phyloP scores from a whole-genome alignment of 371 early-diverging fungal species.

The Fennellomyces sp. region DNA sequence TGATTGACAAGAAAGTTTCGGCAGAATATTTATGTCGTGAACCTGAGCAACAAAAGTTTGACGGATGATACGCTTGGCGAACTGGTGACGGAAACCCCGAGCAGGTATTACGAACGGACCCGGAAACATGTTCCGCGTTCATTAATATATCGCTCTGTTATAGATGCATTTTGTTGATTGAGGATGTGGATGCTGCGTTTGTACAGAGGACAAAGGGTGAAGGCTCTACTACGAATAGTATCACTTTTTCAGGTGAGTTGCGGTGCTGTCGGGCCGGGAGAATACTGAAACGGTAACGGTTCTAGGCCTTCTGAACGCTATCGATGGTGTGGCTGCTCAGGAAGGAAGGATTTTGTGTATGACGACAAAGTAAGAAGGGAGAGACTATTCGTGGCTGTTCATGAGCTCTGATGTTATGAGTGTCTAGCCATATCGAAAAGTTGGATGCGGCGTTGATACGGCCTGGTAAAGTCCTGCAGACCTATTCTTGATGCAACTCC shows the following conservation, averaged over 20 bases:
- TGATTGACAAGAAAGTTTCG: not conserved
- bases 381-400: slow-evolving; percentile 4
- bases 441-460: slow-evolving; percentile 96
- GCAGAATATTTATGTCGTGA: slow-evolving; percentile 90
- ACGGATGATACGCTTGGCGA: slow-evolving; percentile 91
- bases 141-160: not conserved
- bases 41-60: slow-evolving; percentile 83
- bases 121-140: not conserved
- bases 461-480: slow-evolving; percentile 63
- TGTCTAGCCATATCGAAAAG: slow-evolving; percentile 86
- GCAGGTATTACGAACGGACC: slow-evolving; percentile 31
- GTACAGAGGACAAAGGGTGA: slow-evolving; percentile 50
- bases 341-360: slow-evolving; percentile 80
- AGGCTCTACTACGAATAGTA: slow-evolving; percentile 26
- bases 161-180: slow-evolving; percentile 89
- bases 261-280: not conserved
- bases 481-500: not conserved
- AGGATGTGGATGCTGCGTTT: slow-evolving; percentile 99
- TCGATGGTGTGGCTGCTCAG: slow-evolving; percentile 85
- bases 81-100: slow-evolving; percentile 87
- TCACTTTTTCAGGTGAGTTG: slow-evolving; percentile 64
- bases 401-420: no score
- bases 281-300: not conserved
- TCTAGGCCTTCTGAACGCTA: slow-evolving; percentile 72
- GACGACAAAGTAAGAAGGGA: slow-evolving; percentile 75